Evolutionary conservation across 805 yeast genomes (phyloP), one percentile per base, ranked within the genome.

Genomic region (Yarrowia deformans): DNA sequence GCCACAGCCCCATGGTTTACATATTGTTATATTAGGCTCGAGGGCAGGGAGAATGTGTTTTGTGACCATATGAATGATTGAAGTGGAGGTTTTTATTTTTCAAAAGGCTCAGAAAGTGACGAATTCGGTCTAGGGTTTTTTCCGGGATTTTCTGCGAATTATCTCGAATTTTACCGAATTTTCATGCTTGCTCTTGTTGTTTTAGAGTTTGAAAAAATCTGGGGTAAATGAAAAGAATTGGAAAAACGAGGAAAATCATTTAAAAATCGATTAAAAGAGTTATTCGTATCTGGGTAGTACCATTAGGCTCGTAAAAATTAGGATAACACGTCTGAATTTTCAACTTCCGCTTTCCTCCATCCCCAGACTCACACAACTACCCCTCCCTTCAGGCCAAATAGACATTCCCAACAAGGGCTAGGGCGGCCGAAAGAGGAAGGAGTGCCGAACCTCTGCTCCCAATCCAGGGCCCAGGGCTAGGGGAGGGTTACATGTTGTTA

Each of bases 401-500:
- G 18, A 8, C 58, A 35, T 18, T 52, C 60, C 45, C 60, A 37
- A 37, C 60, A 37, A 54, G 60, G 60, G 45, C 34, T 35, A 39
- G 45, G 60, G 35, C 43, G 16, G 23, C 60, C 34, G 6, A 39
- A 54, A 23, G 9, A 39, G 60, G 60, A 54, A 54, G 60, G 60
- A 39, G 60, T 54, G 34, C 60, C 60, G 60, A 39, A 54, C 37
- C 45, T 14, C 8, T 6, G 2, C 8, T 54, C 60, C 60, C 64
- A 56, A 42, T 16, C 7, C 10, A 12, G 16, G 18, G 10, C 1
- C 4, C 19, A 6, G 10, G 61, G 43, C 14, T 55, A 55, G 61
- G 64, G 49, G 13, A 56, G 37, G 32, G 9, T 56, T 56, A 56
- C 64, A 56, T 56, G 64, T 56, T 56, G 64, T 56, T 56, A 56